phyloP scores from a whole-genome alignment of 2,329 filamentous ascomycete species.

The Trichoderma gracile region DNA sequence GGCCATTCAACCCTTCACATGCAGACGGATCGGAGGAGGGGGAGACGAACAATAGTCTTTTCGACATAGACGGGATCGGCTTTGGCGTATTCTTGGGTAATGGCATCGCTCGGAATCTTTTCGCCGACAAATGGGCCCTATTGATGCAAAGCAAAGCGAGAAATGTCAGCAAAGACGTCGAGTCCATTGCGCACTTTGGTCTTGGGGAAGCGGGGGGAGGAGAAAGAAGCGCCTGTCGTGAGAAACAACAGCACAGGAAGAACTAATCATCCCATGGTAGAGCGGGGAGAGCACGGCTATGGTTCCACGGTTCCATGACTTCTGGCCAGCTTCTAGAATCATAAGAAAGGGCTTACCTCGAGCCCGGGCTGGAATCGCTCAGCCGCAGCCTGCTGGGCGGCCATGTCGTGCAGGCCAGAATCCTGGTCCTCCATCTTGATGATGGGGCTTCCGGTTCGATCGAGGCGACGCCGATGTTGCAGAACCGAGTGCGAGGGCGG shows the following conservation, averaged over 20 bases:
- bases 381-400: conserved; percentile 62
- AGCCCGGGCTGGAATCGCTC: conserved; percentile 59
- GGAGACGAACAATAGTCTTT: conserved; percentile 74
- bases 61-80: conserved; percentile 81
- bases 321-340: not conserved
- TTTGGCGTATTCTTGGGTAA: conserved; percentile 83
- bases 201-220: not conserved
- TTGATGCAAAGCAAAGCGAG: not conserved
- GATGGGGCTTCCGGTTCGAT: conserved; percentile 27
- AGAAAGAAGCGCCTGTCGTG: not conserved
- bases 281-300: not conserved
- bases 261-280: no score
- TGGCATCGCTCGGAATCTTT: conserved; percentile 72
- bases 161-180: not conserved
- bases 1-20: not conserved
- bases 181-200: not conserved
- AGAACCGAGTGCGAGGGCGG: conserved; percentile 12
- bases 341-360: conserved; percentile 49
- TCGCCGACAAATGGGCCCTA: conserved; percentile 83
- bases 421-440: conserved; percentile 40
- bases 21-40: conserved; percentile 6
- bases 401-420: conserved; percentile 46
- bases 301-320: not conserved
- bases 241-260: not conserved
- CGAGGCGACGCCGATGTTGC: conserved; percentile 28